These are phyloP conservation scores for Magnaporthiopsis incrustans DNA, from an alignment of 2,329 filamentous ascomycete species.

Conservation along the genomic window DNA sequence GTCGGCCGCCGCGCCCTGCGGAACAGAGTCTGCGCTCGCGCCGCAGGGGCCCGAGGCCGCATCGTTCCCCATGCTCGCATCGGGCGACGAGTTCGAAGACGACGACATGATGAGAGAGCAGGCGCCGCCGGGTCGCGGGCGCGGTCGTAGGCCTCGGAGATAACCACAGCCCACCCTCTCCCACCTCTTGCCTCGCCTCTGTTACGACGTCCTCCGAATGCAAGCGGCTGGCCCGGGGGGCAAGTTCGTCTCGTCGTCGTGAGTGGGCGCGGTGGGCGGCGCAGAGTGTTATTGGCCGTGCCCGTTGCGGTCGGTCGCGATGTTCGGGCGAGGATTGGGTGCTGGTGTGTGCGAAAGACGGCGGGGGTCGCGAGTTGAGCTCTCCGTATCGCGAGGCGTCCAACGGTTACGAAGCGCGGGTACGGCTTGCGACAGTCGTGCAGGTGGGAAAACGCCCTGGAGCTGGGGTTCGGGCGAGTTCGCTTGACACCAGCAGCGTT, in stretches of 20 bases:
- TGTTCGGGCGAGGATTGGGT: background rate
- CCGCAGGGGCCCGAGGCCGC: conserved; percentile 9
- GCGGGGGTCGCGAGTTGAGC: background rate
- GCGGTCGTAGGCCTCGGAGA: background rate
- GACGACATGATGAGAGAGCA: conserved; percentile 17
- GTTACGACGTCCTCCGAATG: background rate
- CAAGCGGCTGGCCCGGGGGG: background rate
- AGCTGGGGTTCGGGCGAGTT: background rate
- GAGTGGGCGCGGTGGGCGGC: no score
- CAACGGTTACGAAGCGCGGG: background rate
- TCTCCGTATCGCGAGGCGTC: background rate
- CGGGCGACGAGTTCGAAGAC: conserved; percentile 19
- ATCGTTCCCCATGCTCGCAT: conserved; percentile 21
- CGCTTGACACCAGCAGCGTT: background rate
- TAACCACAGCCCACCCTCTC: background rate
- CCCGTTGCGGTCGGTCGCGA: background rate
- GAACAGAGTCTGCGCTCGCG: conserved; percentile 5
- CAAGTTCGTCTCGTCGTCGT: background rate
- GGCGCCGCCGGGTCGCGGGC: background rate
- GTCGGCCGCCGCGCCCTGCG: conserved; percentile 14
- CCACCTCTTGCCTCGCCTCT: background rate
- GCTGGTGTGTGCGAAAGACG: background rate
- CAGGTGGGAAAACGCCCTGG: background rate
- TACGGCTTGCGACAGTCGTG: background rate
- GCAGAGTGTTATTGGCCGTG: background rate